Base-by-base conservation (phyloP, 1,139 yeast species). In the Geotrichum cucujoidarum region DNA sequence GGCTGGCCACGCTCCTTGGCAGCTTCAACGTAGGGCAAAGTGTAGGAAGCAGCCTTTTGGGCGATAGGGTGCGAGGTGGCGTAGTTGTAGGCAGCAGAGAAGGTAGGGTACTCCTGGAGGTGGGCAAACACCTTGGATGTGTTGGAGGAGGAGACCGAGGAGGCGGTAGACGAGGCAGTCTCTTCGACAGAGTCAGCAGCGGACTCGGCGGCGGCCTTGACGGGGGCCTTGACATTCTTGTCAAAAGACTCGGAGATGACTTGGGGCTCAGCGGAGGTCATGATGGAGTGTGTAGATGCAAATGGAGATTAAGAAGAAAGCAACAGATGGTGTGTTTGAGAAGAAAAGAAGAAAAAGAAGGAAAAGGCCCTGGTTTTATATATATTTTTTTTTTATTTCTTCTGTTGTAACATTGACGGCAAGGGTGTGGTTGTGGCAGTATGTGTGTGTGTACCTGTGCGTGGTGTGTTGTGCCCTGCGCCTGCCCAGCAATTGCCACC, bases 31-130 rank as follows among this genome's bases (percentile, higher is more conserved):
- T 78, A 62, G 10, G 84, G 84, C 35, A 78, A 74, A 14, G 81
- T 79, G 60, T 78, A 78, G 21, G 82, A 75, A 8, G 80, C 74
- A 61, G 80, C 76, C 38, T 77, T 67, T 61, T 79, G 77, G 48
- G 75, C 74, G 22, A 75, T 71, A 8, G 85, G 83, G 59, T 77
- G 73, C n/a, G 83, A 76, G 13, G 81, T 76, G 33, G 78, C 63
- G 57, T 80, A 67, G 6, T 83, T 82, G 48, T 77, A 77, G 47
- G 79, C 59, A 4, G 85, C 83, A 18, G 80, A 77, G 40, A 80
- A 64, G 2, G 82, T 82, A 1, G 84, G 83, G 54, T 70, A 70
- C 43, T 75, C 71, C 45, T 79, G 71, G 53, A 78, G 60, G 49
- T 69, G 72, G 49, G 66, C 66, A 40, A 71, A 64, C 53, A 67